phyloP scores from a whole-genome alignment of 305 asterid species.

The Caryopteris hybrid region DNA sequence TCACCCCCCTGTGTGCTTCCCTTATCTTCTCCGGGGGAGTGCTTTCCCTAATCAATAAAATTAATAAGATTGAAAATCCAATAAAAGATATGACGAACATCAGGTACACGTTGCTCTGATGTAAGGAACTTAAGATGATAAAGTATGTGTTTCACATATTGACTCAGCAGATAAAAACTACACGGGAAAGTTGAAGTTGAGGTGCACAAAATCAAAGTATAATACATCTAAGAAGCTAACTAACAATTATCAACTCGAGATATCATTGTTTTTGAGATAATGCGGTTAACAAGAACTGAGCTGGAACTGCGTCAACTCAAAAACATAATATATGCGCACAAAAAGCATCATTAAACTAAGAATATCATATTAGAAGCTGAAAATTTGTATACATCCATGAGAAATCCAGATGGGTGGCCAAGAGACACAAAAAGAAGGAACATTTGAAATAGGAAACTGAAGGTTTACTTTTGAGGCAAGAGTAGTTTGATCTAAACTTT shows the following conservation, averaged over 20 bases:
- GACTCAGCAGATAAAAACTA: background rate
- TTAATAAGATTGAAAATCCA: background rate
- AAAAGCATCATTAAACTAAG: background rate
- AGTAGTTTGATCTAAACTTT: background rate
- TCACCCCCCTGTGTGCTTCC: conserved; percentile 89
- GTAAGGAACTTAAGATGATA: no score
- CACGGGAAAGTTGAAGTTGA: background rate
- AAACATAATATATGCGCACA: background rate
- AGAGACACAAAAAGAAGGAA: no score
- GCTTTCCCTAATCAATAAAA: conserved; percentile 55
- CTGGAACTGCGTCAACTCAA: background rate
- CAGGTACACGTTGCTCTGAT: no score
- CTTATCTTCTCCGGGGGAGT: conserved; percentile 61
- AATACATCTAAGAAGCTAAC: background rate
- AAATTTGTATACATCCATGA: background rate
- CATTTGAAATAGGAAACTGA: no score
- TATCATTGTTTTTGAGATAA: background rate
- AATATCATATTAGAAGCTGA: background rate
- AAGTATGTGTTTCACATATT: no score
- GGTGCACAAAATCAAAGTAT: background rate
- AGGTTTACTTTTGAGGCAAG: background rate
- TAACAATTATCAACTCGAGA: background rate
- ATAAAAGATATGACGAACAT: no score
- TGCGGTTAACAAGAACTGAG: background rate
- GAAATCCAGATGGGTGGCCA: no score